Base-by-base conservation (phyloP, 371 early-diverging fungal genomes). In the Basidiobolus meristosporus region DNA sequence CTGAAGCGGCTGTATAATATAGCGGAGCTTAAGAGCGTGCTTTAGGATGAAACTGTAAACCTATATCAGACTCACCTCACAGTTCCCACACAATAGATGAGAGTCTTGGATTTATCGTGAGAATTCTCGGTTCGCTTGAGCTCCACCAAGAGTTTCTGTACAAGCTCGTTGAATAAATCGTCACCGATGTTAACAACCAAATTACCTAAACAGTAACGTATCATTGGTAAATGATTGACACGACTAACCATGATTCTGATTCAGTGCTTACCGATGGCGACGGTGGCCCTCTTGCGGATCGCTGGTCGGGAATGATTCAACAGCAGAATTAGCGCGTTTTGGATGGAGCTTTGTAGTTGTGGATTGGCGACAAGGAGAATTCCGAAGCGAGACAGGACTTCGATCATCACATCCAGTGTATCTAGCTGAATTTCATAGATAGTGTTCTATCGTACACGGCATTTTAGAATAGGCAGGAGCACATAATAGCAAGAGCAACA, bases 361-460 rank as follows among this genome's bases (percentile, higher is more conserved):
- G 60, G 51, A 17, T 63, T 62, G 7, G 62, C 46, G 2, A 68
- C 50, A 0, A 72, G 41, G 36, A 65, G 58, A 26, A 54, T 46
- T n/a, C 88, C 88, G 47, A 82, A 86, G 23, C 81, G 69, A 44
- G 62, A 47, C 15, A 90, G 56, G 1, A 90, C 54, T 36, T 90
- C 90, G 7, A 77, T 60, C n/a, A 93, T 59, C 31, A 84, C 70
- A 48, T 88, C 88, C 41, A 91, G 57, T 1, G 77, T 61, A 50
- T 91, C 90, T 57, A 84, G 65, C 50, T 78, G 75, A 43, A 75
- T 72, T 42, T 82, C 79, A 38, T 77, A 1, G 72, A 32, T 9
- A 26, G 22, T 29, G 33, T n/a, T 12, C 17, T 36, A 40, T 10
- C 30, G 20, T 15, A 40, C 20, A 15, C 38, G 19, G 41, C 15